Base-by-base conservation (phyloP, 2,329 filamentous ascomycete genomes). In the Exophiala xenobiotica region DNA sequence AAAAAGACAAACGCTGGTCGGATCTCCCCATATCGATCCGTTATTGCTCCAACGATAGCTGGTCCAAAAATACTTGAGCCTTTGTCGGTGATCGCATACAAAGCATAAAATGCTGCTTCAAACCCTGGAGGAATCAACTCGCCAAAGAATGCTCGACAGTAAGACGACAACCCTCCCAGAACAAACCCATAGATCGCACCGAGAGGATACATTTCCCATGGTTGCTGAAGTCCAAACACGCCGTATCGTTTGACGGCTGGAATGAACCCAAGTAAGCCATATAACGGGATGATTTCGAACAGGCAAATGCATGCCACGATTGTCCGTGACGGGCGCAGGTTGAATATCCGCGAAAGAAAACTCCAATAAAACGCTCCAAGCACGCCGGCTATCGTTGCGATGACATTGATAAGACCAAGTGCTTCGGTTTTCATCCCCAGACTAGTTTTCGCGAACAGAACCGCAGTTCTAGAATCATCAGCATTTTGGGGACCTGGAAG, bases 21-120 rank as follows among this genome's bases (percentile, higher is more conserved):
- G 52, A 93, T 92, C 61, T 88, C 85, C 4, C 88, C 88, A 22
- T 86, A 86, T 44, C 76, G 81, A 69, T 97, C 91, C 9, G 93
- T 96, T 59, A 99, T 96, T 9, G 85, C 83, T 1, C 91, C 93
- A 0, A 99, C 93, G 65, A 99, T 92, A 0, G 90, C 87, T 0
- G 93, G 93, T 0, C 93, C 93, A 68, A 99, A 96, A 2, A 97
- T 78, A 65, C 88, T 95, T 18, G 88, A 93, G 1, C 92, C 91
- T 70, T 99, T 99, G 68, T 99, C 93, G 1, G 93, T 97, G 58
- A 97, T 96, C 27, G 93, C 93, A 66, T 97, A 99, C 1, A 99
- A 77, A 0, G 92, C 91, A 67, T 95, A 99, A 66, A 99, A 99
- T 0, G 92, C 91, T 0, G 93, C 91, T 70, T 99, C 93, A 23